Base-by-base conservation (phyloP, 2,329 filamentous ascomycete species). In the Thielaviopsis euricoi region DNA sequence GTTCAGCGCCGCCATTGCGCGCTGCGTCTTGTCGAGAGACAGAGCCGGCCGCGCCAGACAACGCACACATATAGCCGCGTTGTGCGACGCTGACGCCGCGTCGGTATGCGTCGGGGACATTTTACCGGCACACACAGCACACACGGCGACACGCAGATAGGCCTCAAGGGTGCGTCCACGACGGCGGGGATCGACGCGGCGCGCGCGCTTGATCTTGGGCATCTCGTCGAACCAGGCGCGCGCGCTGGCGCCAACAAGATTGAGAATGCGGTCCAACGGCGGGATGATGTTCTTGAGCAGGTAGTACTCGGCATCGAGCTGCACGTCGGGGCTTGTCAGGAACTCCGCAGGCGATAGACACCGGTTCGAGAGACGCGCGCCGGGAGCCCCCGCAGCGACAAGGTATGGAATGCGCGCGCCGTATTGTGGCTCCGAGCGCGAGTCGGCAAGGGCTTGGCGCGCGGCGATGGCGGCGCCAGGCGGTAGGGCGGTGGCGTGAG, bases 381-480 rank as follows among this genome's bases (percentile, higher is more conserved):
- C 89, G 0, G 93, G 93, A 0, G 86, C 87, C 3, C 93, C 93
- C 0, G 88, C 85, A 25, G 95, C 78, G 26, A 98, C 89, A 6
- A 98, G 89, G 65, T 97, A 98, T 0, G 93, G 91, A 1, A 98
- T 84, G 5, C 93, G 84, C 69, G 98, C 91, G 56, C 93, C 91
- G 66, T 96, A 95, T 66, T 97, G 91, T 1, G 91, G 90, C 68
- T 96, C 91, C 1, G 85, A 80, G 10, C 91, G 80, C 1, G 87
- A 85, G 67, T 98, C 94, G 61, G 84, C 80, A 13, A 93, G 77
- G 88, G 96, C 95, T 55, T 82, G 82, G 64, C 83, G 86, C 0
- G 89, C 86, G 58, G 88, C 90, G 64, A 98, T 89, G 53, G 95
- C 75, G 0, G 90, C 94, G 1, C 93, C 93, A 0, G 93, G 86